phyloP scores from a whole-genome alignment of 495 filamentous ascomycete species.

The Penicillium pulvis region DNA sequence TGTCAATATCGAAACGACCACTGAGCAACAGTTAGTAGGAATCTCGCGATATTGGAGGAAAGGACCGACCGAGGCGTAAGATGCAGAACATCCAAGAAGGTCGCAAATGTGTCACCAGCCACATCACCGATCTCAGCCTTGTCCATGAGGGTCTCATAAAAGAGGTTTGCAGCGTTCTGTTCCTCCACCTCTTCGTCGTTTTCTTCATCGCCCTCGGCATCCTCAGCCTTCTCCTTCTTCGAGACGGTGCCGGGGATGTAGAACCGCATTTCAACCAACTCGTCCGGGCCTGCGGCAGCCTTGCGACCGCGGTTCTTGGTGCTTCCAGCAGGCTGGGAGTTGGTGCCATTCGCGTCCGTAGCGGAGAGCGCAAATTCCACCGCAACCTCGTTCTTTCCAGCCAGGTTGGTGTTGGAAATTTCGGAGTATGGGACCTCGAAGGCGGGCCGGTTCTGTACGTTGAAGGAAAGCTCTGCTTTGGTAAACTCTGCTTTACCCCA shows the following conservation, averaged over 20 bases:
- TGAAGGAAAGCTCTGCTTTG: slow-evolving; percentile 93
- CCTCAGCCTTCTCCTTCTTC: slow-evolving; percentile 77
- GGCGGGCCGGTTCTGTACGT: slow-evolving; percentile 92
- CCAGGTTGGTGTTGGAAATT: slow-evolving; percentile 96
- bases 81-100: slow-evolving; percentile 95
- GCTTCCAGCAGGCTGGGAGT: slow-evolving; percentile 70
- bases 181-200: slow-evolving; percentile 78
- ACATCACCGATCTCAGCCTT: slow-evolving; percentile 99
- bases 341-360: slow-evolving; percentile 67
- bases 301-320: slow-evolving; percentile 83
- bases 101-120: slow-evolving; percentile 94
- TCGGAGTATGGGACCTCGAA: slow-evolving; percentile 98
- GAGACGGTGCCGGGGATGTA: slow-evolving; percentile 93
- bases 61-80: slow-evolving; percentile 82
- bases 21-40: slow-evolving; percentile 51
- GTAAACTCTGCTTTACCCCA: slow-evolving; percentile 99
- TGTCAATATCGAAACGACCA: slow-evolving; percentile 99
- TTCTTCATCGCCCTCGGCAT: slow-evolving; percentile 70
- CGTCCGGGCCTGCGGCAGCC: slow-evolving; percentile 81
- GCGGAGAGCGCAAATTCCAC: slow-evolving; percentile 82
- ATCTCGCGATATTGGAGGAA: neutral
- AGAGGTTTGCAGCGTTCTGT: slow-evolving; percentile 90
- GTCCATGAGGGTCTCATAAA: slow-evolving; percentile 96
- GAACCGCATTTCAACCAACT: slow-evolving; percentile 97
- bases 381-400: slow-evolving; percentile 96